phyloP scores from a whole-genome alignment of 2,329 filamentous ascomycete species.

The Thielaviopsis euricoi region DNA sequence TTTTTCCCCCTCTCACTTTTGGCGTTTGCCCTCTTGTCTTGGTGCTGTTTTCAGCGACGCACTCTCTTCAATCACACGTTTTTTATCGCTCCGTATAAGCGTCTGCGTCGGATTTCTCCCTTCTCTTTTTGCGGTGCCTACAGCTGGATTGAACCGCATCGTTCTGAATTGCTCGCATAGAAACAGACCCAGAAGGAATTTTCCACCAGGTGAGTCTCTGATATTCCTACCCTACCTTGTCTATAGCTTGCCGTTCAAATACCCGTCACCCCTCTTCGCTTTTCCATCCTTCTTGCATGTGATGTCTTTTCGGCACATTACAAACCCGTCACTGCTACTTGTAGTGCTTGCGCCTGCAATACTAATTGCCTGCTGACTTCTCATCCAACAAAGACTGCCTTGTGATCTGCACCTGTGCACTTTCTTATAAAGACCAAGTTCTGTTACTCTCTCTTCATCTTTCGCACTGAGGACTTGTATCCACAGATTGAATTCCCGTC shows the following conservation, averaged over 20 bases:
- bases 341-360: background rate
- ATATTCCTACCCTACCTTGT: background rate
- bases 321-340: background rate
- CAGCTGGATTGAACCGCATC: too few relatives aligned
- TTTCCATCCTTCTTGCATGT: background rate
- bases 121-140: too few relatives aligned
- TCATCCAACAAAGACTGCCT: background rate
- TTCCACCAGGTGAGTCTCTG: background rate
- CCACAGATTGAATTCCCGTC: background rate
- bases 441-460: background rate
- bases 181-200: too few relatives aligned
- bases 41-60: background rate
- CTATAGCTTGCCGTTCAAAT: background rate
- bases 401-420: background rate
- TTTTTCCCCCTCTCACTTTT: background rate
- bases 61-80: background rate
- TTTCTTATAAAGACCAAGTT: background rate
- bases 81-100: too few relatives aligned
- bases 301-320: background rate
- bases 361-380: background rate
- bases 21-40: background rate
- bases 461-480: background rate
- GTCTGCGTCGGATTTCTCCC: background rate
- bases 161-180: too few relatives aligned
- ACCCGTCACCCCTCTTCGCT: background rate